phyloP scores from a whole-genome alignment of 441 rosid genomes.

The Iberis amara region DNA sequence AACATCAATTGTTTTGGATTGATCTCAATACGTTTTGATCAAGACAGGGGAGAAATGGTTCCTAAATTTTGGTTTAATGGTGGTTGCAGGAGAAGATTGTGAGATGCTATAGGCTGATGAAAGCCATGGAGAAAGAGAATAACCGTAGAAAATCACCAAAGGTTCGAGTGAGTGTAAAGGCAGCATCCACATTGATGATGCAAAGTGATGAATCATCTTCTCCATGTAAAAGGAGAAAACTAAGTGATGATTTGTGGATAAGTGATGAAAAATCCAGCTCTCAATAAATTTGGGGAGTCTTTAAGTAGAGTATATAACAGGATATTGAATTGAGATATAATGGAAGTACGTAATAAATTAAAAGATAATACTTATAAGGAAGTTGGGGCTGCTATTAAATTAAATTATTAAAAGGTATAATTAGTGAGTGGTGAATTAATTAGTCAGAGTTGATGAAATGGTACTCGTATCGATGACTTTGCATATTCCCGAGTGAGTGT shows the following conservation, averaged over 20 bases:
- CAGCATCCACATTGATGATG: slow-evolving; percentile 38
- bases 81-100: slow-evolving; percentile 71
- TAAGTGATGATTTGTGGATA: slow-evolving; percentile 56
- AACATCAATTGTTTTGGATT: too few relatives aligned
- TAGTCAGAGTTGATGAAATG: too few relatives aligned
- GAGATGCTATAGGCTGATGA: slow-evolving; percentile 77
- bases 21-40: too few relatives aligned
- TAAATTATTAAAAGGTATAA: too few relatives aligned
- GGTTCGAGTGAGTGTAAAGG: slow-evolving; percentile 58
- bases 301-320: slow-evolving; percentile 15
- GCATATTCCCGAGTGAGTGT: too few relatives aligned
- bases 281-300: slow-evolving; percentile 24
- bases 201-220: slow-evolving; percentile 53
- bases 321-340: too few relatives aligned
- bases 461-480: slow-evolving; percentile 35
- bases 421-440: too few relatives aligned
- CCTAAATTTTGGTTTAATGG: too few relatives aligned
- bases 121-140: slow-evolving; percentile 45
- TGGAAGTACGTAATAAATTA: background rate
- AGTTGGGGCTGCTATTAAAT: too few relatives aligned
- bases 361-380: too few relatives aligned
- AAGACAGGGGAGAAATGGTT: too few relatives aligned
- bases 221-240: slow-evolving; percentile 61
- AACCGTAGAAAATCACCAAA: slow-evolving; percentile 41
- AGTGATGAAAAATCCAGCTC: slow-evolving; percentile 59